A percentile compares a stretch with the other conserved stretches of the same genome.
These are phyloP conservation scores for Candida michaelii DNA, from an alignment of 805 yeast genomes.

Conservation along the genomic window DNA sequence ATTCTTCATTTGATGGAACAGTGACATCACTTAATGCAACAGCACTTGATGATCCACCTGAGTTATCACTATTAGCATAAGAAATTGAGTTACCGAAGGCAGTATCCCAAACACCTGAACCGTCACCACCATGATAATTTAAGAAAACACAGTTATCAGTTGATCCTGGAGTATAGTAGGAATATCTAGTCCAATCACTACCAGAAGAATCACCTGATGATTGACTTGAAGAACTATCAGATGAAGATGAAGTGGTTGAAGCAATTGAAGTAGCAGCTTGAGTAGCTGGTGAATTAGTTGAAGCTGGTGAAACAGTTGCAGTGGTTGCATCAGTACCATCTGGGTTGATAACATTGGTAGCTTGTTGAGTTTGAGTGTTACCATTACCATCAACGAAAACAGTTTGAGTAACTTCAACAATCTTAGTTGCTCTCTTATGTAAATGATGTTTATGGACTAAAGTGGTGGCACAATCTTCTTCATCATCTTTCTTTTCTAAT, in stretches of 20 bases:
- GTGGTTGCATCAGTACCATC: conserved; percentile 17
- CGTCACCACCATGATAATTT: conserved; percentile 86
- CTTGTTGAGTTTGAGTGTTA: conserved; percentile 27
- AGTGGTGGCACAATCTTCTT: conserved; percentile 47
- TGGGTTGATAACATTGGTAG: conserved; percentile 9
- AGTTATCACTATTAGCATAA: conserved; percentile 76
- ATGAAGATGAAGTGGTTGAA: conserved; percentile 22
- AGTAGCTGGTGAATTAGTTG: conserved; percentile 28
- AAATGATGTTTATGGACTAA: conserved; percentile 47
- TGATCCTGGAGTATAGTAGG: conserved; percentile 75
- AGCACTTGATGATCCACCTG: conserved; percentile 67
- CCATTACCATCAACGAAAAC: conserved; percentile 68
- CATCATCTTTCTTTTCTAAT: conserved; percentile 20
- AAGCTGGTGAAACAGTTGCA: conserved; percentile 19
- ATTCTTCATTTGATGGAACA: conserved; percentile 73
- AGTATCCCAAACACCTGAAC: conserved; percentile 85
- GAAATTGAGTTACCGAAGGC: conserved; percentile 92
- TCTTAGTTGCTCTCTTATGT: conserved; percentile 62
- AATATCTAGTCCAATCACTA: conserved; percentile 70
- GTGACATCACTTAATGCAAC: conserved; percentile 68
- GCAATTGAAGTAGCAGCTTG: conserved; percentile 17
- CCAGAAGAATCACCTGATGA: conserved; percentile 38
- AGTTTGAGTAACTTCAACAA: conserved; percentile 75
- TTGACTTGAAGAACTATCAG: conserved; percentile 23
- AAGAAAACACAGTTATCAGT: conserved; percentile 75